Percentiles rank a stretch among this genome's conserved stretches.
phyloP scores from a whole-genome alignment of 148 eudicot genomes.

The Fagopyrum esculentum region DNA sequence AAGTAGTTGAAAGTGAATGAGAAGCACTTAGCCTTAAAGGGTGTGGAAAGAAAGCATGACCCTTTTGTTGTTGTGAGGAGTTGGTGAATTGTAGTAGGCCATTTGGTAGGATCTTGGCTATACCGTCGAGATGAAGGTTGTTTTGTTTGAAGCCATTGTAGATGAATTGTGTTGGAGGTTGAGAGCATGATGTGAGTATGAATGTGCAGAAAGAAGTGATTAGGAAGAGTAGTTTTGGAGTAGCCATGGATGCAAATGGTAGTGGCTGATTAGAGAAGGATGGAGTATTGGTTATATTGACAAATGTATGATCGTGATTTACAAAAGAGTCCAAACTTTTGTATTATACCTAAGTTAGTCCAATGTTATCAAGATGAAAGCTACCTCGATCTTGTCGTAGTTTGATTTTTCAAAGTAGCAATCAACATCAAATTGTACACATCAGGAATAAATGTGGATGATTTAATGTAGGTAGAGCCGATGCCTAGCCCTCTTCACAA shows the following conservation, averaged over 20 bases:
- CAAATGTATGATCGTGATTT: too few species aligned
- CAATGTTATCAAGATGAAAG: too few species aligned
- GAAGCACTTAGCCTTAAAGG: conserved; percentile 3
- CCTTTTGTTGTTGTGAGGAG: conserved; percentile 5
- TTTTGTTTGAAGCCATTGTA: conserved; percentile 16
- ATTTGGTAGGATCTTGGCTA: conserved; percentile 1
- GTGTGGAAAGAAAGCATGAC: conserved; percentile 7
- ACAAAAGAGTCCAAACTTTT: too few species aligned
- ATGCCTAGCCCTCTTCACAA: too few species aligned
- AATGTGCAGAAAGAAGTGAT: not conserved
- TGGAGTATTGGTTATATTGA: too few species aligned
- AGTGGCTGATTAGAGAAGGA: not conserved
- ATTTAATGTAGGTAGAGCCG: too few species aligned
- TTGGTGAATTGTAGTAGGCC: conserved; percentile 7
- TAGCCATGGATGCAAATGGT: conserved; percentile 1
- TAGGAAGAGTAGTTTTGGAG: not conserved
- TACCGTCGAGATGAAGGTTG: conserved; percentile 10
- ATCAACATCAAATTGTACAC: too few species aligned
- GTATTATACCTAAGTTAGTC: too few species aligned
- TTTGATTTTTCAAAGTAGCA: too few species aligned
- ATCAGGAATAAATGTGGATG: too few species aligned
- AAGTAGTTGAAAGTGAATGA: not conserved
- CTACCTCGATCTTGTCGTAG: too few species aligned
- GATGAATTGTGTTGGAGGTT: conserved; percentile 11
- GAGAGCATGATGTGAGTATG: not conserved